Evolutionary conservation across 768 basidiomycete genomes (phyloP).

Genomic region (Naganishia randhawae): DNA sequence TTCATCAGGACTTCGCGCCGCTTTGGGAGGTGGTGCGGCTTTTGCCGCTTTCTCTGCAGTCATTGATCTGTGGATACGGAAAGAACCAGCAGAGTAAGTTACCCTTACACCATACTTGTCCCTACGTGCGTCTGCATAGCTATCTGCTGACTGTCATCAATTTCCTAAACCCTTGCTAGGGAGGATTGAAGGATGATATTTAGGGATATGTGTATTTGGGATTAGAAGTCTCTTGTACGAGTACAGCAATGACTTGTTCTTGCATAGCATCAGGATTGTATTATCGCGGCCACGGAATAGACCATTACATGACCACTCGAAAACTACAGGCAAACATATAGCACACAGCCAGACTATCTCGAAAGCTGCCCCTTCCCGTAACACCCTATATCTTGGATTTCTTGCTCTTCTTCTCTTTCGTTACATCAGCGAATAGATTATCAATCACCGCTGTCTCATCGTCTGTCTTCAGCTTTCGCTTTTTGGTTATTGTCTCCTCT

Average conservation of each 20-base stretch:
- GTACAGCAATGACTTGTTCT: not conserved
- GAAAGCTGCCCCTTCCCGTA: not conserved
- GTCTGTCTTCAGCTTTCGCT: conserved; percentile 55
- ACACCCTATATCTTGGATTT: conserved; percentile 19
- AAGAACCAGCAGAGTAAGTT: conserved; percentile 47
- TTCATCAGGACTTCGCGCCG: conserved; percentile 79
- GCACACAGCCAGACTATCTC: not conserved
- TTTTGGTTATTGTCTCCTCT: conserved; percentile 48
- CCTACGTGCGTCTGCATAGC: not conserved
- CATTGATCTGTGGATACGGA: conserved; percentile 65
- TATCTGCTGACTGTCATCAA: not conserved
- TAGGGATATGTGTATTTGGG: conserved; percentile 19
- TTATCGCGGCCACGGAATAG: conserved; percentile 4
- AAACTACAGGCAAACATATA: not conserved
- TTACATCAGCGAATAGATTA: conserved; percentile 58
- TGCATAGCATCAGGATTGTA: conserved; percentile 10
- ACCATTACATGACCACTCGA: not conserved
- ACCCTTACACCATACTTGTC: not conserved
- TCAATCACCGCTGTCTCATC: conserved; percentile 66
- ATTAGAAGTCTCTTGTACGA: not conserved
- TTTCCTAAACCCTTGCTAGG: not conserved
- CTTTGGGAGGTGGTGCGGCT: conserved; percentile 78
- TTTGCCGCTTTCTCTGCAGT: conserved; percentile 91
- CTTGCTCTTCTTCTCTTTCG: conserved; percentile 37
- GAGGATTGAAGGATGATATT: not conserved